Conservation (phyloP, 176 grass and related monocot species). For the Carex myosuroides region DNA sequence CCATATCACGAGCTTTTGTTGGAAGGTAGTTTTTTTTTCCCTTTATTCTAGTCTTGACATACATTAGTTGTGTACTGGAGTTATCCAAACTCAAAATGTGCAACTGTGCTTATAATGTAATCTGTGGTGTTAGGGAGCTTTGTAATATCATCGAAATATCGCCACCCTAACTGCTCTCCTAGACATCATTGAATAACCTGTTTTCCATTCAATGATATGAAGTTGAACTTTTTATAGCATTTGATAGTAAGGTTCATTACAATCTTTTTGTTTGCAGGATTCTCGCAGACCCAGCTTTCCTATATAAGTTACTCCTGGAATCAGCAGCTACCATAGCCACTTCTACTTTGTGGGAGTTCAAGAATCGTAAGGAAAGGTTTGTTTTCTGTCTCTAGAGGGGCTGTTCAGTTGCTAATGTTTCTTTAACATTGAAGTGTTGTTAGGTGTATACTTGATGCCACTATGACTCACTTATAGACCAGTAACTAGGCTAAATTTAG, state of each 20-base stretch:
- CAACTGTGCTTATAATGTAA: background rate
- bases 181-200: background rate
- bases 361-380: constrained; percentile 83
- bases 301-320: constrained; percentile 82
- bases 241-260: background rate
- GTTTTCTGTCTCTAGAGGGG: background rate
- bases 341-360: constrained; percentile 77
- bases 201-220: background rate
- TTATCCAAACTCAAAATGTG: background rate
- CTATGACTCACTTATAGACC: background rate
- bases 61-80: background rate
- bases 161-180: background rate
- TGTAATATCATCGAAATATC: background rate
- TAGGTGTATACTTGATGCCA: background rate
- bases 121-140: background rate
- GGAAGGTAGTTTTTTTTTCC: constrained; percentile 52
- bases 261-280: constrained; percentile 53
- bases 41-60: background rate
- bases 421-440: background rate
- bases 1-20: constrained; percentile 79
- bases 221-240: background rate
- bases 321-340: constrained; percentile 52
- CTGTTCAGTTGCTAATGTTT: background rate
- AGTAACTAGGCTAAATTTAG: background rate
- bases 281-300: constrained; percentile 88